Evolutionary conservation across 441 rosid genomes (phyloP).

Genomic region (Euphorbia neoarborescens): DNA sequence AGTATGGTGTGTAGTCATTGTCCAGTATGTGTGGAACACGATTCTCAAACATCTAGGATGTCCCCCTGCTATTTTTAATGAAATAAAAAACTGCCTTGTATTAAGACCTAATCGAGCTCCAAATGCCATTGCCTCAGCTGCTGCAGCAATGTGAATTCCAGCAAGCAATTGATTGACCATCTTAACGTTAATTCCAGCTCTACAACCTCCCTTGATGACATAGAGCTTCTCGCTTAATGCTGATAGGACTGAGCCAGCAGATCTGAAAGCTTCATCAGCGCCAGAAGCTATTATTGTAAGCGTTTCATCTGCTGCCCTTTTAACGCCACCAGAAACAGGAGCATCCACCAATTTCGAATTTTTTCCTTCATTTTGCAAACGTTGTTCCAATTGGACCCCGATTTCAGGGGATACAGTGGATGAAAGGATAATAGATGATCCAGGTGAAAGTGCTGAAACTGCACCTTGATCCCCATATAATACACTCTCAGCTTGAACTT

Average conservation of each 20-base stretch:
- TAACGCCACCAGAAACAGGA: constrained; percentile 98
- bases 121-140: constrained; percentile 97
- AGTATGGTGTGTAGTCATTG: constrained; percentile 84
- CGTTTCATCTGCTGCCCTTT: constrained; percentile 78
- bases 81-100: constrained; percentile 66
- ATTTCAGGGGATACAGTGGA: constrained; percentile 91
- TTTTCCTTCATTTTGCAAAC: constrained; percentile 60
- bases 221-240: constrained; percentile 96
- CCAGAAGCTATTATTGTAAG: constrained; percentile 97
- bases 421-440: constrained; percentile 68
- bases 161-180: constrained; percentile 98
- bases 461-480: constrained; percentile 79
- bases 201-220: constrained; percentile 82
- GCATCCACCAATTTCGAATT: constrained; percentile 87
- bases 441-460: constrained; percentile 71
- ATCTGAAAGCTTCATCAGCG: constrained; percentile 60
- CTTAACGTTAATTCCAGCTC: constrained; percentile 92
- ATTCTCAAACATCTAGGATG: constrained; percentile 98
- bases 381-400: constrained; percentile 62
- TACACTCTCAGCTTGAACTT: constrained; percentile 78
- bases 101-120: constrained; percentile 90
- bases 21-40: constrained; percentile 98
- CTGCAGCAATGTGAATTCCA: constrained; percentile 92
- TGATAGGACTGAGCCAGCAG: constrained; percentile 63
- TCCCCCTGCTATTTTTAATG: constrained; percentile 55